Conservation (phyloP, 2,329 filamentous ascomycete species). For the Aspergillus neotritici region DNA sequence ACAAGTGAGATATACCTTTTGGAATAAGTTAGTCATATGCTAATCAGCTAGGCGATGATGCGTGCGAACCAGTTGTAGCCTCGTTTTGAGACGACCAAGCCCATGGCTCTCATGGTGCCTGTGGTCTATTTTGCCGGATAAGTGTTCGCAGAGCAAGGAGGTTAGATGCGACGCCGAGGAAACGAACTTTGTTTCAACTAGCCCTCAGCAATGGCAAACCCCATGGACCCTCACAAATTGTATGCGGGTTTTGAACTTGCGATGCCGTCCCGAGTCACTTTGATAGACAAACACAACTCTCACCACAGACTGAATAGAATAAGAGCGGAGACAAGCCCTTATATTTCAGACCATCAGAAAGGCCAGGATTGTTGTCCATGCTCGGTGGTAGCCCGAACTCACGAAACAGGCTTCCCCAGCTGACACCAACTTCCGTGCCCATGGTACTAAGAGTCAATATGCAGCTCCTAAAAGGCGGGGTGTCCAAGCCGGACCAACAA, state of each 20-base stretch:
- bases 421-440: slow-evolving; percentile 16
- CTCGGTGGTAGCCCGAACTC: not conserved
- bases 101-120: slow-evolving; percentile 15
- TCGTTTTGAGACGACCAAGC: slow-evolving; percentile 23
- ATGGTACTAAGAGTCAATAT: too few relatives aligned
- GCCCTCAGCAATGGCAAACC: too few relatives aligned
- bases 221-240: too few relatives aligned
- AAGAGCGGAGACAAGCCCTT: slow-evolving; percentile 10
- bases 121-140: not conserved
- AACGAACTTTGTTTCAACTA: too few relatives aligned
- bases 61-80: slow-evolving; percentile 28
- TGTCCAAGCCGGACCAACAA: slow-evolving; percentile 12
- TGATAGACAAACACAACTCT: slow-evolving; percentile 1
- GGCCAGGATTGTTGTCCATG: too few relatives aligned
- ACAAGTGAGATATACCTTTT: slow-evolving; percentile 61
- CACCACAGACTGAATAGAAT: not conserved
- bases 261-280: too few relatives aligned
- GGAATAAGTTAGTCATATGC: not conserved
- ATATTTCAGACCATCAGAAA: slow-evolving; percentile 9
- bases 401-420: slow-evolving; percentile 8
- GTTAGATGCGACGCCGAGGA: too few relatives aligned
- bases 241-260: too few relatives aligned
- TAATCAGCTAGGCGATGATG: not conserved
- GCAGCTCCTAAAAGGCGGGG: slow-evolving; percentile 25
- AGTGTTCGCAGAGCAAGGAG: not conserved